Evolutionary conservation across 2,329 filamentous ascomycete genomes (phyloP).

Genomic region (Bipolaris sorokiniana): DNA sequence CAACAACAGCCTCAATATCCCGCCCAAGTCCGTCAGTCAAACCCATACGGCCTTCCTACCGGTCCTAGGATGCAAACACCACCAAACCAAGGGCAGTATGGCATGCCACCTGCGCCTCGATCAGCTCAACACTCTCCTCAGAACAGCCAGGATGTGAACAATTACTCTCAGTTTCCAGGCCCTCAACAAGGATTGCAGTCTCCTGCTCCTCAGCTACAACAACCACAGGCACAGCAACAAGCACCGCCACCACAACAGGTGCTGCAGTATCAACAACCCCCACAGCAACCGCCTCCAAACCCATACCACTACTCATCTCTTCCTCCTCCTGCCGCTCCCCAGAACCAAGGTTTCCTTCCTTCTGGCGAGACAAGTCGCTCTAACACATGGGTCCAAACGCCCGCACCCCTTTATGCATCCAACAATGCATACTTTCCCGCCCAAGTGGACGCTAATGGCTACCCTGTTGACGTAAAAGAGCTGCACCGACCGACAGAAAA

Average conservation of each 20-base stretch:
- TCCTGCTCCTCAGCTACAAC: constrained; percentile 11
- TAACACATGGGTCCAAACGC: constrained; percentile 40
- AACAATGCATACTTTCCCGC: constrained; percentile 31
- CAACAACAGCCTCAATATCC: constrained; percentile 21
- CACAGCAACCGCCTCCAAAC: constrained; percentile 5
- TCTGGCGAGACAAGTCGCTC: constrained; percentile 36
- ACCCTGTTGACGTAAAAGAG: constrained; percentile 34
- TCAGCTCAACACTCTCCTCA: constrained; percentile 14
- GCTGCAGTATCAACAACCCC: constrained; percentile 2
- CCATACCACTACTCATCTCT: constrained; percentile 15
- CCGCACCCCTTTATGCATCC: constrained; percentile 27
- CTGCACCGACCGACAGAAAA: constrained; percentile 26
- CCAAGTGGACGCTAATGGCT: constrained; percentile 33
- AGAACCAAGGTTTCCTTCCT: constrained; percentile 14
- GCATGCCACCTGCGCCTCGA: constrained; percentile 16
- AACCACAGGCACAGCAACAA: constrained; percentile 10
- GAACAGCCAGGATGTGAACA: constrained; percentile 12
- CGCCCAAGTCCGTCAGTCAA: constrained; percentile 12
- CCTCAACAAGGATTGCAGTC: constrained; percentile 10
- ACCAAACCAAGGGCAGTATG: constrained; percentile 23
- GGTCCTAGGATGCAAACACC: constrained; percentile 24
- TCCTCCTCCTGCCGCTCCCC: constrained; percentile 13
- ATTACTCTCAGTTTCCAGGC: constrained; percentile 11
- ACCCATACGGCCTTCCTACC: constrained; percentile 17
- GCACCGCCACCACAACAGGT: constrained; percentile 1